Percentiles rank a stretch among this genome's conserved stretches.
phyloP scores from a whole-genome alignment of 2,329 filamentous ascomycete species.

The Pseudofabraea citricarpa region DNA sequence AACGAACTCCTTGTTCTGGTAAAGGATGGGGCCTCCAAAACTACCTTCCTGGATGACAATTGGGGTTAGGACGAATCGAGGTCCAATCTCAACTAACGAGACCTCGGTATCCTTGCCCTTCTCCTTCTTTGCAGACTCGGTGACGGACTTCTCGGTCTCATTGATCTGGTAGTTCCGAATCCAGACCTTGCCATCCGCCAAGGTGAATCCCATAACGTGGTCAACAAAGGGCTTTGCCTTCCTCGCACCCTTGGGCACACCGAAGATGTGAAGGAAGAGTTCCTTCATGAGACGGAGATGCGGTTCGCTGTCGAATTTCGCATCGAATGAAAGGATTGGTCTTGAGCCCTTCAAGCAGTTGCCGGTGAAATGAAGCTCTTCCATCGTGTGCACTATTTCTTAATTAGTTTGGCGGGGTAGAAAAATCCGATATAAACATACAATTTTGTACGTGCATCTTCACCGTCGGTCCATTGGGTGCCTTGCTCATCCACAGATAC shows the following conservation, averaged over 20 bases:
- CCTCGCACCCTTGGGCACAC: slow-evolving; percentile 80
- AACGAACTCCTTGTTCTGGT: slow-evolving; percentile 96
- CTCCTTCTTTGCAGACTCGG: slow-evolving; percentile 39
- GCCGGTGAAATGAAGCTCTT: slow-evolving; percentile 92
- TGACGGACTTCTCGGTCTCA: slow-evolving; percentile 60
- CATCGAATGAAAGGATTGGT: slow-evolving; percentile 88
- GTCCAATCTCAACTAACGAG: slow-evolving; percentile 86
- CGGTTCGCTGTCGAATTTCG: slow-evolving; percentile 75
- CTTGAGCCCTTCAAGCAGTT: slow-evolving; percentile 94
- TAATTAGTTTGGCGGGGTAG: not conserved
- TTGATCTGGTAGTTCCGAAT: slow-evolving; percentile 90
- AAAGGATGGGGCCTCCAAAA: slow-evolving; percentile 94
- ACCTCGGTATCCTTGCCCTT: slow-evolving; percentile 67
- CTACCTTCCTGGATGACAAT: slow-evolving; percentile 94
- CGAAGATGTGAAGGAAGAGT: slow-evolving; percentile 84
- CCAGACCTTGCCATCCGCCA: slow-evolving; percentile 94
- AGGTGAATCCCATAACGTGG: slow-evolving; percentile 87
- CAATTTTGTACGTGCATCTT: slow-evolving; percentile 75
- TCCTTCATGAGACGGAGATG: slow-evolving; percentile 83
- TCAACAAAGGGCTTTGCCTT: slow-evolving; percentile 96
- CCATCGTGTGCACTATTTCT: slow-evolving; percentile 94
- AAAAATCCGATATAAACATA: slow-evolving; percentile 26
- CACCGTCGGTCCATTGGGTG: slow-evolving; percentile 59
- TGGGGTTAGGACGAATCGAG: slow-evolving; percentile 86
- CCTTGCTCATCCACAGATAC: slow-evolving; percentile 89